phyloP scores from a whole-genome alignment of 2,329 filamentous ascomycete species.

The Colletotrichum coccodes region DNA sequence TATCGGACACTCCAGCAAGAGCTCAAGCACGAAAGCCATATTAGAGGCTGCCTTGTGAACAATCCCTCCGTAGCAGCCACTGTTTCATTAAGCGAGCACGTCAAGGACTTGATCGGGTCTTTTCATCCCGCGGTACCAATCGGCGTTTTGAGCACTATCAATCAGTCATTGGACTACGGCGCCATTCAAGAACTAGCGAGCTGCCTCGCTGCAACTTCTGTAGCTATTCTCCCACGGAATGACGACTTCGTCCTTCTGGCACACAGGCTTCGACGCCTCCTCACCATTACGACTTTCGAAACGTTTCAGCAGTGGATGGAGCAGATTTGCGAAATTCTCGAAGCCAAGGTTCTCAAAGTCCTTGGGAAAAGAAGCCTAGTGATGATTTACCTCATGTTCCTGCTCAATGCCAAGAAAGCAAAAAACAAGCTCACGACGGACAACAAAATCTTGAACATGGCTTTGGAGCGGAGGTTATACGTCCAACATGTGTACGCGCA shows the following conservation, averaged over 20 bases:
- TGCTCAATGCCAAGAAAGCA: conserved; percentile 15
- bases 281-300: neutral
- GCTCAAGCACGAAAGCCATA: conserved; percentile 6
- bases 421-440: conserved; percentile 2
- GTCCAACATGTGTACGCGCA: neutral
- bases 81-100: neutral
- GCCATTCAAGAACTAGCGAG: neutral
- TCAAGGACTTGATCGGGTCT: neutral
- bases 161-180: neutral
- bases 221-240: neutral
- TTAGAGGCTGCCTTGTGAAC: conserved; percentile 18
- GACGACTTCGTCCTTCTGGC: conserved; percentile 1
- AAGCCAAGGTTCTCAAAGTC: neutral
- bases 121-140: conserved; percentile 10
- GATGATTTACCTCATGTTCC: neutral
- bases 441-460: neutral
- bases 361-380: conserved; percentile 14
- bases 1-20: conserved; percentile 9
- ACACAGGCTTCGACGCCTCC: neutral
- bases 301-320: neutral
- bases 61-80: neutral
- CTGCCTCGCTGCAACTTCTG: neutral
- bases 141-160: conserved; percentile 17
- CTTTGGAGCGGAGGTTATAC: neutral
- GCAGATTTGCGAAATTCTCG: conserved; percentile 3